Evolutionary conservation across 768 basidiomycete genomes (phyloP).

Genomic region (Naematelia encephala): DNA sequence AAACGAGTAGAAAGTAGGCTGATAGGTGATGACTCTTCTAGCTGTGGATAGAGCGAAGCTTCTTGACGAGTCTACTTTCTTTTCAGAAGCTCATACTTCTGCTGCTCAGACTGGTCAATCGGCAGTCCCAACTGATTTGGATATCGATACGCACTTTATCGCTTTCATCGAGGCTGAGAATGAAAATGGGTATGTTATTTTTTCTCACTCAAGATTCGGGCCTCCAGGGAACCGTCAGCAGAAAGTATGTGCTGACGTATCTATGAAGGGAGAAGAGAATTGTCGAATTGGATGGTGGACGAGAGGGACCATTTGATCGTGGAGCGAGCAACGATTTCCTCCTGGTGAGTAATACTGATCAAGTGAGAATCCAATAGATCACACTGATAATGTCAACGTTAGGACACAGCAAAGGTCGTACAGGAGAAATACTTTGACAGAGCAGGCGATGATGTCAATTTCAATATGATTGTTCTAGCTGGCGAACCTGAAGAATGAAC

Average conservation of each 20-base stretch:
- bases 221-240: too few relatives aligned
- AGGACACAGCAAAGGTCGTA: constrained; percentile 68
- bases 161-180: constrained; percentile 72
- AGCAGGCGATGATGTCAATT: constrained; percentile 58
- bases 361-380: not conserved
- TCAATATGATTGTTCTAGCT: constrained; percentile 66
- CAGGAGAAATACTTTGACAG: constrained; percentile 60
- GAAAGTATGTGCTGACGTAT: too few relatives aligned
- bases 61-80: constrained; percentile 71
- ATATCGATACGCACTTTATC: constrained; percentile 81
- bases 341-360: constrained; percentile 23
- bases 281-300: constrained; percentile 78
- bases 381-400: too few relatives aligned
- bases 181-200: constrained; percentile 37
- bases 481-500: constrained; percentile 29
- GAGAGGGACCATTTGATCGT: constrained; percentile 72
- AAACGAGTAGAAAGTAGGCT: too few relatives aligned
- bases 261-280: constrained; percentile 54
- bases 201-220: too few relatives aligned
- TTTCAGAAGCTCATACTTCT: constrained; percentile 71
- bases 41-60: constrained; percentile 65
- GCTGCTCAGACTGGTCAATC: constrained; percentile 70
- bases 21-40: constrained; percentile 52
- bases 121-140: constrained; percentile 59
- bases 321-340: constrained; percentile 40